phyloP scores from a whole-genome alignment of 2,329 filamentous ascomycete genomes.

The Penicillium verrucosum region DNA sequence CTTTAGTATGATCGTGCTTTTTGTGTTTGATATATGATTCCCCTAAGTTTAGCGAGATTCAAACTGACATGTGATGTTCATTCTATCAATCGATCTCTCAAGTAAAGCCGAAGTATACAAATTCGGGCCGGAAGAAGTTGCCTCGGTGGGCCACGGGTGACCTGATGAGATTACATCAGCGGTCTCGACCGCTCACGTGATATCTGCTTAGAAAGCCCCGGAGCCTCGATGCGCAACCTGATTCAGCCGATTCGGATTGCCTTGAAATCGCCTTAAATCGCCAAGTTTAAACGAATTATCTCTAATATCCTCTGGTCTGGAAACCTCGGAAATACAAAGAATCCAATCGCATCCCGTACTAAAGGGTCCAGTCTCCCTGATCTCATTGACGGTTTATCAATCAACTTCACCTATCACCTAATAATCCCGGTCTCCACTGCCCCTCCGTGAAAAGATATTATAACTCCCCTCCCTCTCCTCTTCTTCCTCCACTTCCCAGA shows the following conservation, averaged over 20 bases:
- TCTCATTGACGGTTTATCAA: slow-evolving; percentile 15
- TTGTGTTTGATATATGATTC: background rate
- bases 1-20: background rate
- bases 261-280: background rate
- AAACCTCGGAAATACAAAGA: slow-evolving; percentile 3
- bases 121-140: background rate
- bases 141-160: background rate
- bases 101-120: background rate
- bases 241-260: background rate
- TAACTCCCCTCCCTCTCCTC: slow-evolving; percentile 9
- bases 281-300: background rate
- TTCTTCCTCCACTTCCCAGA: slow-evolving; percentile 11
- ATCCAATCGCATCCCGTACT: slow-evolving; percentile 1
- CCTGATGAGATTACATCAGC: slow-evolving; percentile 6
- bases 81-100: background rate
- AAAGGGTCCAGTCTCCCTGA: slow-evolving; percentile 9
- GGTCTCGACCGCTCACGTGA: slow-evolving; percentile 10
- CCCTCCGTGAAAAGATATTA: slow-evolving; percentile 12
- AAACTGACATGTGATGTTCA: background rate
- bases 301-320: background rate
- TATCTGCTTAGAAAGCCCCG: slow-evolving; percentile 5
- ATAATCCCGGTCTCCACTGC: slow-evolving; percentile 21
- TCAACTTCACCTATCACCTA: slow-evolving; percentile 6
- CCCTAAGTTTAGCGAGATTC: background rate
- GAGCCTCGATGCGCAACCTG: background rate